Percentiles rank a stretch among this genome's conserved stretches.
These are phyloP conservation scores for Tulasnella sp. DNA, from an alignment of 768 basidiomycete genomes.

Conservation along the genomic window DNA sequence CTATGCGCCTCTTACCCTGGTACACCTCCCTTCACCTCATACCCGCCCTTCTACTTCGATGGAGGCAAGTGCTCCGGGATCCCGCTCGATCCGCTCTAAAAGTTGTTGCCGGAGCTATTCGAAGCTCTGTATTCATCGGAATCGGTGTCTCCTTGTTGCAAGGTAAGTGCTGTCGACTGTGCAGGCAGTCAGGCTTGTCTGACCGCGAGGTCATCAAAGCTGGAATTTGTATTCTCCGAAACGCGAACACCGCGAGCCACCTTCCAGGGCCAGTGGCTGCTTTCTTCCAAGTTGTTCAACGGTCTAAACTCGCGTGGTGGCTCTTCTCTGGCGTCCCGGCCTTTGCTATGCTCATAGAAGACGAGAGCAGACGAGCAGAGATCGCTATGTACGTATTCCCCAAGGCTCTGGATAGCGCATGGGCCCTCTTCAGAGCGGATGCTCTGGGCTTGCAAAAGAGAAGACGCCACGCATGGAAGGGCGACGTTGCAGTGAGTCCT, in stretches of 20 bases:
- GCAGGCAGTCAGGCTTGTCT: neutral
- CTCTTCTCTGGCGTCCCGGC: constrained; percentile 62
- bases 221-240: neutral
- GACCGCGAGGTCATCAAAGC: neutral
- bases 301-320: constrained; percentile 63
- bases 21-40: constrained; percentile 88
- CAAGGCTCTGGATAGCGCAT: constrained; percentile 81
- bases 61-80: constrained; percentile 48
- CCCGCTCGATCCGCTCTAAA: constrained; percentile 55
- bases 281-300: constrained; percentile 37
- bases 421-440: constrained; percentile 42
- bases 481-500: constrained; percentile 8
- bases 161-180: constrained; percentile 35
- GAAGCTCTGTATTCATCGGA: constrained; percentile 85
- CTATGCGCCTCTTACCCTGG: constrained; percentile 55
- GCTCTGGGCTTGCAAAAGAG: constrained; percentile 37
- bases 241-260: neutral
- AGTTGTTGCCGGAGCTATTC: constrained; percentile 56
- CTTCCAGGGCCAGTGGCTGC: neutral
- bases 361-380: constrained; percentile 76
- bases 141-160: constrained; percentile 75
- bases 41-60: constrained; percentile 74
- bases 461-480: constrained; percentile 6
- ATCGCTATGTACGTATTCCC: constrained; percentile 88
- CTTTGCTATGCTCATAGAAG: constrained; percentile 74